These are phyloP conservation scores for Rubia yunnanensis DNA, from an alignment of 257 asterid genomes.

Conservation along the genomic window DNA sequence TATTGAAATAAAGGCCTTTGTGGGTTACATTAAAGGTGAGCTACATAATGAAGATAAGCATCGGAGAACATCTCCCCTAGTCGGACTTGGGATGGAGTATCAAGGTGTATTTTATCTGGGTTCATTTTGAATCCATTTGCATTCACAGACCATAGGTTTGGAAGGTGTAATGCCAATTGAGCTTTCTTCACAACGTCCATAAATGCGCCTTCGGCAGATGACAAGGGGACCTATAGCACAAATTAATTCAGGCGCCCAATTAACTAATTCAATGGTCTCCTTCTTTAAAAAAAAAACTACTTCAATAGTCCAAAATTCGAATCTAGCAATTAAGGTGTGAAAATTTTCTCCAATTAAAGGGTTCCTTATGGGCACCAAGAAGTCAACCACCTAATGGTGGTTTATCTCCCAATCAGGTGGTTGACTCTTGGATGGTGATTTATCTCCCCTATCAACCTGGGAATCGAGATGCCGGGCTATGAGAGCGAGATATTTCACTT, in stretches of 20 bases:
- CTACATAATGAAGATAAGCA: neutral
- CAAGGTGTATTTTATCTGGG: constrained; percentile 32
- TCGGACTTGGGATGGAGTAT: constrained; percentile 23
- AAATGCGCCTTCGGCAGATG: constrained; percentile 25
- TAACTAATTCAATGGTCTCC: too few species aligned
- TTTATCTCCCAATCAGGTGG: too few species aligned
- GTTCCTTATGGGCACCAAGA: too few species aligned
- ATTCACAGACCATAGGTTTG: constrained; percentile 24
- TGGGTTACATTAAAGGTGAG: neutral
- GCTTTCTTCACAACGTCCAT: constrained; percentile 24
- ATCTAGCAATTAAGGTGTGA: too few species aligned
- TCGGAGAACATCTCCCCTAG: constrained; percentile 31
- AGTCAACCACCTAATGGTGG: too few species aligned
- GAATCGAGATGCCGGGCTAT: too few species aligned
- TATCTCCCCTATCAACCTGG: too few species aligned
- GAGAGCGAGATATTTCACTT: too few species aligned
- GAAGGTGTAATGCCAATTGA: constrained; percentile 23
- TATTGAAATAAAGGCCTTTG: too few species aligned
- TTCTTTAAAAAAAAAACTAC: neutral
- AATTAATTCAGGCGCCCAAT: neutral
- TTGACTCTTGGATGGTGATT: too few species aligned
- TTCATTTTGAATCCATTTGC: constrained; percentile 26
- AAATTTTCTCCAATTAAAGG: too few species aligned
- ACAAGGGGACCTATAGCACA: constrained; percentile 24
- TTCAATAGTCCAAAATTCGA: too few species aligned